Conservation (phyloP, 2,329 filamentous ascomycete species). For the Pyrenochaeta sp. region DNA sequence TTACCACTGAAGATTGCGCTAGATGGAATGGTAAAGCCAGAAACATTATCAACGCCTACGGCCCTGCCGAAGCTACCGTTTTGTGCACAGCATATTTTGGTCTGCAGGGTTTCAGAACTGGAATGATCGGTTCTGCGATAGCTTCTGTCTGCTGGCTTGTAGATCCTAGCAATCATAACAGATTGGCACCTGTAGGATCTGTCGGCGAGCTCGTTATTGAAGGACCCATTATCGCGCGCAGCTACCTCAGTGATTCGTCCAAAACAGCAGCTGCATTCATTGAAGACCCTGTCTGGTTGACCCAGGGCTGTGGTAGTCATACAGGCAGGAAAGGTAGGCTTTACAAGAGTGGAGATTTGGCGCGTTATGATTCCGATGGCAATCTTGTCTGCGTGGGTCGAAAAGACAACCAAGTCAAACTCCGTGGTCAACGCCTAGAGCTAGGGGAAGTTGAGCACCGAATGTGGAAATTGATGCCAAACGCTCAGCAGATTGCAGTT, state of each 20-base stretch:
- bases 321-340: background rate
- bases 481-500: background rate
- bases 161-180: constrained; percentile 21
- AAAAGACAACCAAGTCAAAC: constrained; percentile 30
- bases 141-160: constrained; percentile 59
- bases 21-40: no score
- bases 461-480: background rate
- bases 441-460: constrained; percentile 43
- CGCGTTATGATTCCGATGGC: background rate
- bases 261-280: constrained; percentile 50
- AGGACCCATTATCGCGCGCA: constrained; percentile 53
- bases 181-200: constrained; percentile 20
- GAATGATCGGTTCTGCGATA: constrained; percentile 25
- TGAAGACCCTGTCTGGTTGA: constrained; percentile 57
- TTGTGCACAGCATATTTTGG: no score
- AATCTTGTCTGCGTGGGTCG: constrained; percentile 24
- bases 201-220: constrained; percentile 64
- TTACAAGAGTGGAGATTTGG: constrained; percentile 16
- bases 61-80: no score
- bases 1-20: no score
- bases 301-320: background rate
- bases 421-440: constrained; percentile 53
- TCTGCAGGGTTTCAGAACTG: no score
- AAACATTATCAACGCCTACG: no score
- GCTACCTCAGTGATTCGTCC: constrained; percentile 27